phyloP scores from a whole-genome alignment of 1,139 yeast genomes.

The Protomyces macrosporus region DNA sequence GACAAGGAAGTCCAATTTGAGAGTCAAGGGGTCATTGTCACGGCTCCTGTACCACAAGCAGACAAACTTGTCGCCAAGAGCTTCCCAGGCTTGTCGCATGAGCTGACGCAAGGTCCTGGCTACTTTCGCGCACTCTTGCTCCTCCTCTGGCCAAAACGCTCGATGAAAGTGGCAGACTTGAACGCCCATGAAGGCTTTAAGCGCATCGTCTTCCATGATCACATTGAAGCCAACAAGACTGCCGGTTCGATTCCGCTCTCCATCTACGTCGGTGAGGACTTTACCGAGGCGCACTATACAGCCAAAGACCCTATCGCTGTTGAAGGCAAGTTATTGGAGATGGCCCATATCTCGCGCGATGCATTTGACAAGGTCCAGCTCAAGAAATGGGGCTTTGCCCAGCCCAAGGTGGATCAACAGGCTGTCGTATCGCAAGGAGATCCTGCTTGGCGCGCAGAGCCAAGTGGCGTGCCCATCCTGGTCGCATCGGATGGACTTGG shows the following conservation, averaged over 20 bases:
- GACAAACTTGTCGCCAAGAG: not conserved
- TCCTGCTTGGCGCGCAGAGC: not conserved
- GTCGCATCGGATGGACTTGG: slow-evolving; percentile 18
- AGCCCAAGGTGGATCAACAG: not conserved
- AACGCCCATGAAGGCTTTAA: not conserved
- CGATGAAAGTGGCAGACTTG: not conserved
- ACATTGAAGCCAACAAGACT: slow-evolving; percentile 4
- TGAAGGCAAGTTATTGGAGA: not conserved
- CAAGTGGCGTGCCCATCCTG: not conserved
- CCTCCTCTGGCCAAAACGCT: slow-evolving; percentile 10
- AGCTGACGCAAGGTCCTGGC: not conserved
- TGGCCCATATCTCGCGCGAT: not conserved
- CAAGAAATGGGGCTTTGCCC: slow-evolving; percentile 8
- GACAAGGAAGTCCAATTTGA: not conserved
- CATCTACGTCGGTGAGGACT: slow-evolving; percentile 4
- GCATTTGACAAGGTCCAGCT: slow-evolving; percentile 10
- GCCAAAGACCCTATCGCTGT: not conserved
- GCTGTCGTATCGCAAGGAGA: not conserved
- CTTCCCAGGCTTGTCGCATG: not conserved
- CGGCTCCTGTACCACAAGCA: slow-evolving; percentile 17
- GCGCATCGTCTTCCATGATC: not conserved
- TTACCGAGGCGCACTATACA: slow-evolving; percentile 4
- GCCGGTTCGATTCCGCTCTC: slow-evolving; percentile 5
- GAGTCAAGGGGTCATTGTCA: not conserved
- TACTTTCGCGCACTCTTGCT: slow-evolving; percentile 1